Percentiles rank a stretch among this genome's conserved stretches.
Evolutionary conservation across 2,329 filamentous ascomycete genomes (phyloP).

Genomic region (Aspergillus intermedius): DNA sequence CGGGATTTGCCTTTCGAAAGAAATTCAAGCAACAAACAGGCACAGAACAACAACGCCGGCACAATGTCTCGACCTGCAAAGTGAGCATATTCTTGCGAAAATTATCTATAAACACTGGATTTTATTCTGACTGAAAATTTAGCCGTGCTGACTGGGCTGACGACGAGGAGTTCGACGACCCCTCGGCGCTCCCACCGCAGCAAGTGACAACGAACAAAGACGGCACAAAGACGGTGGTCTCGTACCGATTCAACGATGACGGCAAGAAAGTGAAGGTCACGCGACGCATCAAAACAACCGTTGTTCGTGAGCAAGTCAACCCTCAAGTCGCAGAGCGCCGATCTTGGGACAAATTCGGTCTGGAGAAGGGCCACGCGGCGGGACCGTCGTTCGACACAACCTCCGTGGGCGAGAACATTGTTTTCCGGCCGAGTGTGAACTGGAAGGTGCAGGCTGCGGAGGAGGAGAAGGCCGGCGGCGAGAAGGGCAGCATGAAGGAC

Average conservation of each 20-base stretch:
- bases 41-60: slow-evolving; percentile 16
- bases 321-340: slow-evolving; percentile 93
- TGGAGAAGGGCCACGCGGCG: slow-evolving; percentile 72
- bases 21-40: slow-evolving; percentile 24
- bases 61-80: slow-evolving; percentile 43
- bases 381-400: slow-evolving; percentile 88
- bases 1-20: slow-evolving; percentile 32
- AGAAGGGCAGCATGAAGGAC: slow-evolving; percentile 59
- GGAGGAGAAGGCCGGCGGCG: slow-evolving; percentile 42
- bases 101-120: not conserved
- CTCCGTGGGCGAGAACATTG: slow-evolving; percentile 93
- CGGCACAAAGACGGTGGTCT: slow-evolving; percentile 91
- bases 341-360: slow-evolving; percentile 86
- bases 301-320: slow-evolving; percentile 90
- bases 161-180: slow-evolving; percentile 77
- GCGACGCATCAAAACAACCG: slow-evolving; percentile 85
- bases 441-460: slow-evolving; percentile 89
- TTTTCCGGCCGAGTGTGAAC: slow-evolving; percentile 87
- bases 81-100: slow-evolving; percentile 25
- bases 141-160: slow-evolving; percentile 85
- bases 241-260: slow-evolving; percentile 83
- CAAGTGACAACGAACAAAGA: slow-evolving; percentile 96
- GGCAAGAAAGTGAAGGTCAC: slow-evolving; percentile 97
- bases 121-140: slow-evolving; percentile 11
- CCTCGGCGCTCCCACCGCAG: slow-evolving; percentile 74